A percentile compares a stretch with the other conserved stretches of the same genome.
Conservation (phyloP, 106 monocot species). For the Apostasia ramifera region DNA sequence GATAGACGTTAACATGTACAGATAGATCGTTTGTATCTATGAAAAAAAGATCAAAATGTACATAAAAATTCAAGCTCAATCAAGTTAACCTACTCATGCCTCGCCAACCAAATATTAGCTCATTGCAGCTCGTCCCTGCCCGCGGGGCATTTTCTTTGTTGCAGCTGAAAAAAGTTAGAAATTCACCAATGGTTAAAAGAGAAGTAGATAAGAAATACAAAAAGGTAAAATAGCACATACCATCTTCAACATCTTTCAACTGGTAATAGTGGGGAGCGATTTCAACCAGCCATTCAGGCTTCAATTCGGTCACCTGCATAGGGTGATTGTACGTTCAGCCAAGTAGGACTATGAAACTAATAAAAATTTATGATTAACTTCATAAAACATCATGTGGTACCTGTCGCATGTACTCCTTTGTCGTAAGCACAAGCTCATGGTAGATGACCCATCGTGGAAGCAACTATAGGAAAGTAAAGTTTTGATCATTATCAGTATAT, state of each 20-base stretch:
- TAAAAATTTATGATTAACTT: not conserved
- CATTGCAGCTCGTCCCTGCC: conserved; percentile 30
- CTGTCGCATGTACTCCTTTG: conserved; percentile 97
- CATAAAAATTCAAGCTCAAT: too few species aligned
- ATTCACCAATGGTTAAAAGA: not conserved
- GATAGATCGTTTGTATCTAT: too few species aligned
- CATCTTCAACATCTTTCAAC: conserved; percentile 49
- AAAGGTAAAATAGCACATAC: conserved; percentile 18
- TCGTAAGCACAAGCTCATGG: conserved; percentile 88
- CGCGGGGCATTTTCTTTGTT: conserved; percentile 76
- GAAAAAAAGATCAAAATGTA: too few species aligned
- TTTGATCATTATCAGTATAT: not conserved
- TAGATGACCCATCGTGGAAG: conserved; percentile 88
- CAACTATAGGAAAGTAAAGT: conserved; percentile 24
- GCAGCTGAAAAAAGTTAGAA: conserved; percentile 30
- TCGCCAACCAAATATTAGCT: not conserved
- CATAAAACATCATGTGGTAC: conserved; percentile 18
- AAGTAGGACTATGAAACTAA: not conserved
- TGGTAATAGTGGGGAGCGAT: conserved; percentile 41
- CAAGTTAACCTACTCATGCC: too few species aligned
- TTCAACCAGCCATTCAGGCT: conserved; percentile 42
- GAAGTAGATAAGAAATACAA: too few species aligned
- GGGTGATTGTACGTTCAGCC: not conserved
- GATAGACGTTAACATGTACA: too few species aligned
- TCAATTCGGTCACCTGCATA: conserved; percentile 26